Evolutionary conservation across 2,329 filamentous ascomycete genomes (phyloP), one percentile per base, ranked within the genome.

Genomic region (Penicillium sp.): DNA sequence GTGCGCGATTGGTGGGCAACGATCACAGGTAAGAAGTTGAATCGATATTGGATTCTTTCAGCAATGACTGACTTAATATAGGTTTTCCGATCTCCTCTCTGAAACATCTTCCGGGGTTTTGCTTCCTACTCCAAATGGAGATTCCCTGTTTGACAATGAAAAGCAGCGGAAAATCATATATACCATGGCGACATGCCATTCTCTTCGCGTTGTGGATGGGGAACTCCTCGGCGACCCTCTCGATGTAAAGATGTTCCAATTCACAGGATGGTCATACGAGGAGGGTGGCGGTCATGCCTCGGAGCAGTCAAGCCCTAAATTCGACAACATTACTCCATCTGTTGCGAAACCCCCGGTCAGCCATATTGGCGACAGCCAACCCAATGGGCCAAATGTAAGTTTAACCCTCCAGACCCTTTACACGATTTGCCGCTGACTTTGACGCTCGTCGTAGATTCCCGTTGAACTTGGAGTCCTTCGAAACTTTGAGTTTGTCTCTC

Each of bases 241-340:
- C 1, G 95, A 99, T 74, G 83, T 97, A 58, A 98, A 98, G 74
- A 99, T 99, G 95, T 99, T 99, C 73, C 89, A 96, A 65, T 99
- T 96, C 67, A 98, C 95, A 0, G 85, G 86, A 5, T 99, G 95
- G 95, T 85, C 86, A 3, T 99, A 91, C 67, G 90, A 96, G 73
- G 95, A 99, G 79, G 92, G 73, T 20, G 74, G 92, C 2, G 88
- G 88, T 48, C 88, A 93, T 66, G 83, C 84, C 54, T 77, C 82
- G 25, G 84, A 83, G 31, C 86, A 86, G 54, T 83, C 82, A 43
- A 87, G 90, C 52, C 88, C 91, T 20, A 91, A 94, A 49, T 90
- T 93, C 59, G 88, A 97, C 39, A 88, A 90, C 5, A 75, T 78
- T 47, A 72, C 71, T 0, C 95, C 94, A n/a, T 94, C 95, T 2